phyloP scores from a whole-genome alignment of 306 rosid genomes.

The Sophora flavescens region DNA sequence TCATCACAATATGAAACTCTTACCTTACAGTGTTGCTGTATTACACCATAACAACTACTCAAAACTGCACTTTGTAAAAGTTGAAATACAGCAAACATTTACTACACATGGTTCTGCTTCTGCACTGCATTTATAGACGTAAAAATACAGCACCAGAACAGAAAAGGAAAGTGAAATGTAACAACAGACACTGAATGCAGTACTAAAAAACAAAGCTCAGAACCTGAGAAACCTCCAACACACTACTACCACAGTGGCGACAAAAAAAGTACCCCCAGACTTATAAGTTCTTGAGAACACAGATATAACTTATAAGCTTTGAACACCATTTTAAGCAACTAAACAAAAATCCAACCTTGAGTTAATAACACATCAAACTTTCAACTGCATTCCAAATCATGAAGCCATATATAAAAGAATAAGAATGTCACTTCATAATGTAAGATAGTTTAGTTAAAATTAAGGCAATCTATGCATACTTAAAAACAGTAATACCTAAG shows the following conservation, averaged over 20 bases:
- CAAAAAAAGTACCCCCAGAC: background rate
- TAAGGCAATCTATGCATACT: conserved; percentile 2
- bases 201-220: conserved; percentile 1
- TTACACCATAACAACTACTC: conserved; percentile 18
- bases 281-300: background rate
- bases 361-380: conserved; percentile 14
- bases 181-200: conserved; percentile 8
- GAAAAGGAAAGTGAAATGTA: conserved; percentile 24
- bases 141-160: conserved; percentile 25
- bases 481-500: conserved; percentile 15
- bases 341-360: conserved; percentile 20
- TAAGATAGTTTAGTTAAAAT: conserved; percentile 27
- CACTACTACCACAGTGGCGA: conserved; percentile 2
- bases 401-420: background rate
- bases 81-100: conserved; percentile 15
- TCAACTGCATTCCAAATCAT: conserved; percentile 2
- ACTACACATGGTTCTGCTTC: conserved; percentile 42
- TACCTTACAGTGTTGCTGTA: background rate
- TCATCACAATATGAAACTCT: background rate
- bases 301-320: background rate
- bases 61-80: conserved; percentile 31
- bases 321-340: conserved; percentile 2
- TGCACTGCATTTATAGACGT: conserved; percentile 16
- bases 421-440: background rate
- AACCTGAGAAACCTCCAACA: conserved; percentile 13